These are phyloP conservation scores for Sclerotinia borealis DNA, from an alignment of 2,329 filamentous ascomycete species.

Conservation along the genomic window DNA sequence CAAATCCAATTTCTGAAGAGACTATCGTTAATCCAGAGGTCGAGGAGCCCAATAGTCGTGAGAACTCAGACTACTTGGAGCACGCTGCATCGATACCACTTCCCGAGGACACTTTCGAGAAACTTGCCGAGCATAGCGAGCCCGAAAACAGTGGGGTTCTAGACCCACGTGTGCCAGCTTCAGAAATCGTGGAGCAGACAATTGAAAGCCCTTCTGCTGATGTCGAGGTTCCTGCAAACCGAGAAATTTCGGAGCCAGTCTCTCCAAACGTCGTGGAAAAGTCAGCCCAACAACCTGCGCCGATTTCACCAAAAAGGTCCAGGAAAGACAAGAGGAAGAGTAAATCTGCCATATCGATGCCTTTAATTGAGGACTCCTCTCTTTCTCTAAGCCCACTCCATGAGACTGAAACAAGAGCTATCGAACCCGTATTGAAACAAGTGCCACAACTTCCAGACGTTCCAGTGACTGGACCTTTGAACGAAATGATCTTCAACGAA, in stretches of 20 bases:
- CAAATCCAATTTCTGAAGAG: too few species aligned
- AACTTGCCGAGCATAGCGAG: neutral
- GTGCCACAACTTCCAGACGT: neutral
- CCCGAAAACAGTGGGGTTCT: neutral
- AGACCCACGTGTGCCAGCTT: neutral
- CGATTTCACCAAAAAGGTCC: slow-evolving; percentile 15
- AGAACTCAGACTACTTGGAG: neutral
- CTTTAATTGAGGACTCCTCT: neutral
- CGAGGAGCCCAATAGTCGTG: neutral
- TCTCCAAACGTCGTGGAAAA: neutral
- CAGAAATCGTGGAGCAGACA: neutral
- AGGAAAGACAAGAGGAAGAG: slow-evolving; percentile 24
- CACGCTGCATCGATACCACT: neutral
- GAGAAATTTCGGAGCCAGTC: neutral
- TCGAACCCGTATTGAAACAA: neutral
- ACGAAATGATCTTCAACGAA: neutral
- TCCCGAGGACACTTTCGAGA: neutral
- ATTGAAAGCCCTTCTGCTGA: neutral
- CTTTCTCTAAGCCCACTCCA: neutral
- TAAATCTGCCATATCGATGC: slow-evolving; percentile 12
- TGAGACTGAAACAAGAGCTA: neutral
- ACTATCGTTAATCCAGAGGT: neutral
- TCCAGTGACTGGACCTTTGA: neutral
- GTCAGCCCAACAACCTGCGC: slow-evolving; percentile 8
- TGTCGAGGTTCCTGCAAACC: neutral